These are phyloP conservation scores for Xylaria acuta DNA, from an alignment of 495 filamentous ascomycete species.

Conservation along the genomic window DNA sequence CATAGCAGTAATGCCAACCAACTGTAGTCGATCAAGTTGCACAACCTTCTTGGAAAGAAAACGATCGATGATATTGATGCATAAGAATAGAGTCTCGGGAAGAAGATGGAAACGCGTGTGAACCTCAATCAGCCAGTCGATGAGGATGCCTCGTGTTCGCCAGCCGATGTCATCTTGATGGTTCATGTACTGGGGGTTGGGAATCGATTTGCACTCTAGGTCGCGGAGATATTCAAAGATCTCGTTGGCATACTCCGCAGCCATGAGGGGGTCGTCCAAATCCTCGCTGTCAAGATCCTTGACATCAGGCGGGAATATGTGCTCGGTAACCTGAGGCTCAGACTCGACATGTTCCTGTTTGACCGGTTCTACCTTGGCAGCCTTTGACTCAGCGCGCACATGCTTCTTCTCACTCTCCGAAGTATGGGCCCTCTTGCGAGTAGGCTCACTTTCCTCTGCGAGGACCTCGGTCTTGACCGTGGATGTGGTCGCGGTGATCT, in stretches of 20 bases:
- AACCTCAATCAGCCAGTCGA: slow-evolving; percentile 98
- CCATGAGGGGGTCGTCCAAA: slow-evolving; percentile 92
- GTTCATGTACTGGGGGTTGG: slow-evolving; percentile 93
- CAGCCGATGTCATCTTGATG: slow-evolving; percentile 94
- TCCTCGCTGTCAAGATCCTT: slow-evolving; percentile 84
- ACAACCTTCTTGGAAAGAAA: slow-evolving; percentile 95
- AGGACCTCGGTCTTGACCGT: slow-evolving; percentile 66
- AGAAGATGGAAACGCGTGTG: slow-evolving; percentile 96
- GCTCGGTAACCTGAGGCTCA: slow-evolving; percentile 32
- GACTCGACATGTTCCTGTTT: slow-evolving; percentile 77
- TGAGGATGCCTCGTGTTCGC: slow-evolving; percentile 97
- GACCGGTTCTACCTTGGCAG: slow-evolving; percentile 54
- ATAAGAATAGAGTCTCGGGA: slow-evolving; percentile 96
- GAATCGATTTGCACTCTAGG: slow-evolving; percentile 80
- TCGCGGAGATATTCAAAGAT: slow-evolving; percentile 96
- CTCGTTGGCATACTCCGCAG: slow-evolving; percentile 94
- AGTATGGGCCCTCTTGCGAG: slow-evolving; percentile 56
- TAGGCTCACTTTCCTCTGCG: slow-evolving; percentile 60
- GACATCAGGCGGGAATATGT: slow-evolving; percentile 57
- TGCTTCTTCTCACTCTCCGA: slow-evolving; percentile 35
- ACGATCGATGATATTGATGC: slow-evolving; percentile 97
- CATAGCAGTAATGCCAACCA: slow-evolving; percentile 98
- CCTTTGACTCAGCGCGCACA: slow-evolving; percentile 45
- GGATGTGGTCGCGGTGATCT: slow-evolving; percentile 54
- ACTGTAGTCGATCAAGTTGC: slow-evolving; percentile 90